These are phyloP conservation scores for Tulasnella sp. DNA, from an alignment of 768 basidiomycete species.

Conservation along the genomic window DNA sequence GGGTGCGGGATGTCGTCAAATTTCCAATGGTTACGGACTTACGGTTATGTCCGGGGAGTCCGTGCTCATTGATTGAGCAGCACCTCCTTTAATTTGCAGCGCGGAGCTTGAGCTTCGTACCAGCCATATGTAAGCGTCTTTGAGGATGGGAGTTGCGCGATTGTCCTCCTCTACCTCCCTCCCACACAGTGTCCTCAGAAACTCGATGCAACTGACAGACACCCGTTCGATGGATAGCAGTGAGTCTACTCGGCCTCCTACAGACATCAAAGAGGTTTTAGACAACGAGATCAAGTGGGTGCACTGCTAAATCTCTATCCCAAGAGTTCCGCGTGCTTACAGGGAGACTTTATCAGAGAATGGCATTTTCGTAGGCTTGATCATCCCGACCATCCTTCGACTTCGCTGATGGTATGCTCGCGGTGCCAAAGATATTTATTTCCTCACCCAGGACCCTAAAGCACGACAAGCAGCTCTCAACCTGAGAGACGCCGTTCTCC, in stretches of 20 bases:
- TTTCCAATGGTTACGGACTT: neutral
- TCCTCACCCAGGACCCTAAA: constrained; percentile 60
- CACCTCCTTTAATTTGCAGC: too few species aligned
- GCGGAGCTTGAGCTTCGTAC: too few species aligned
- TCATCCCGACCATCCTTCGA: neutral
- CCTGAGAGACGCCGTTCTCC: constrained; percentile 66
- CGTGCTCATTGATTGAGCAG: too few species aligned
- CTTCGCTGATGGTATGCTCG: neutral
- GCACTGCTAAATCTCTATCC: neutral
- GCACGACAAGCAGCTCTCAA: constrained; percentile 64
- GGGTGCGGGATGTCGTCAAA: neutral
- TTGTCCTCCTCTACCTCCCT: neutral
- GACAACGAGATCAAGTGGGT: constrained; percentile 60
- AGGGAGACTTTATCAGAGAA: constrained; percentile 46
- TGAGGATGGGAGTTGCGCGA: neutral
- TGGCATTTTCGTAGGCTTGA: constrained; percentile 76
- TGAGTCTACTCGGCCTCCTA: constrained; percentile 37
- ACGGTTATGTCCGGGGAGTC: too few species aligned
- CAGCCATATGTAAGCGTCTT: too few species aligned
- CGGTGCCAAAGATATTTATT: constrained; percentile 64
- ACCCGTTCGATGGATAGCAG: neutral
- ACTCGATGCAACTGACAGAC: neutral
- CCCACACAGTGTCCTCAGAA: neutral
- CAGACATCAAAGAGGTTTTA: constrained; percentile 56
- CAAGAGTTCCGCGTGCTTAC: neutral